Evolutionary conservation across 148 eudicot species (phyloP), one percentile per base, ranked within the genome.

Genomic region (Amaranthus palmeri): DNA sequence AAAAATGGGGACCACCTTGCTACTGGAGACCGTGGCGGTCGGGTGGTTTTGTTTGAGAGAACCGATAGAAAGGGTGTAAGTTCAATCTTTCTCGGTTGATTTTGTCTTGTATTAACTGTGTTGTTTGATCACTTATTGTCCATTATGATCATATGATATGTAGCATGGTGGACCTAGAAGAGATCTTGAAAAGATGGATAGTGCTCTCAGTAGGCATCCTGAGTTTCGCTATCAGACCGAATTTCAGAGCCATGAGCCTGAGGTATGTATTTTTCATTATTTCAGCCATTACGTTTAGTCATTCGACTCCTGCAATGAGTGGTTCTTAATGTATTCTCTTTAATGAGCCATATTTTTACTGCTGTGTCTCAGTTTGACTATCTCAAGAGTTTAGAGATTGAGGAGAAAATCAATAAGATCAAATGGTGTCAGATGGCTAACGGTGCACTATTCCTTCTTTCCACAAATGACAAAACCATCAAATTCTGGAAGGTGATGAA

Each of bases 241-340:
- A 80, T 93, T 93, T 75, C 98, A 93, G 83, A 95, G 98, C 74
- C 98, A 95, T 76, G 98, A 95, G 70, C 98, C 98, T 72, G 98
- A 95, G 98, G 98, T 95, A 78, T 8, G 61, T 69, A 11, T 41
- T 42, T 60, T 74, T 62, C 74, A 36, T 67, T 65, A 41, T 7
- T 53, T 52, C 61, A 48, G 49, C 13, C 17, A 62, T 54, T 47
- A 61, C 15, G n/a, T 18, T 70, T 65, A 65, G 45, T 66, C 11
- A 25, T 61, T 68, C 67, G 15, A 54, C 14, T 70, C 9, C 54
- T 43, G 10, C 48, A 36, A 7, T 49, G 25, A 65, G 36, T 25
- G 36, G 73, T n/a, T 14, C 70, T 12, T 77, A 15, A 40, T 52
- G 52, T 49, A 42, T 11, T 58, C 9, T 44, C 53, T 4, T 11